Evolutionary conservation across 169 alveolate genomes (phyloP).

Genomic region (Eimeria sp.): DNA sequence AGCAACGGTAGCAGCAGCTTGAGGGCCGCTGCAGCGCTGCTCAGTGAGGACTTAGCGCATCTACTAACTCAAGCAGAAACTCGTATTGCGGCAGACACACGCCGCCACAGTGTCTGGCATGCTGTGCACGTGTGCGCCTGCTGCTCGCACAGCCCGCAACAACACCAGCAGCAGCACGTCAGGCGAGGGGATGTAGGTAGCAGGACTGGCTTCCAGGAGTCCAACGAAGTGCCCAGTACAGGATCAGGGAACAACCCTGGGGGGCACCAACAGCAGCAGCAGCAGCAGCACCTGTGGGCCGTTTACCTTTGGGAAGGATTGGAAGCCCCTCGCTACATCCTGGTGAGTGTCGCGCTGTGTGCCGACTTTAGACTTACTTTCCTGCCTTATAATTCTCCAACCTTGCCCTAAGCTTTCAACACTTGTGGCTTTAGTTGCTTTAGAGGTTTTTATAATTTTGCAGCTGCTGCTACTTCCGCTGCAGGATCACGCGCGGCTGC

Average conservation of each 20-base stretch:
- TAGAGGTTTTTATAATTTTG: neutral
- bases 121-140: conserved; percentile 60
- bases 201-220: neutral
- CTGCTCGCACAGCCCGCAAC: conserved; percentile 20
- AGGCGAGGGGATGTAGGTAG: neutral
- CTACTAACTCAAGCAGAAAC: conserved; percentile 61
- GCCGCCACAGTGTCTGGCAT: conserved; percentile 76
- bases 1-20: neutral
- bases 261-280: conserved; percentile 46
- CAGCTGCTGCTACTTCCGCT: conserved; percentile 3
- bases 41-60: conserved; percentile 45
- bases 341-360: neutral
- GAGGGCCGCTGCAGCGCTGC: conserved; percentile 32
- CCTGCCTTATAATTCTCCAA: neutral
- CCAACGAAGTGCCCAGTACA: neutral
- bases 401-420: neutral
- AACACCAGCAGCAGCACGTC: conserved; percentile 36
- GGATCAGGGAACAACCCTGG: neutral
- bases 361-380: neutral
- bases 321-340: conserved; percentile 59
- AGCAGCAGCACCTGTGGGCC: conserved; percentile 76
- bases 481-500: conserved; percentile 72
- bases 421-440: neutral
- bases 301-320: conserved; percentile 69
- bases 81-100: conserved; percentile 23